Base-by-base conservation (phyloP, 202 grass and related monocot genomes). In the Elaeis oleifera region DNA sequence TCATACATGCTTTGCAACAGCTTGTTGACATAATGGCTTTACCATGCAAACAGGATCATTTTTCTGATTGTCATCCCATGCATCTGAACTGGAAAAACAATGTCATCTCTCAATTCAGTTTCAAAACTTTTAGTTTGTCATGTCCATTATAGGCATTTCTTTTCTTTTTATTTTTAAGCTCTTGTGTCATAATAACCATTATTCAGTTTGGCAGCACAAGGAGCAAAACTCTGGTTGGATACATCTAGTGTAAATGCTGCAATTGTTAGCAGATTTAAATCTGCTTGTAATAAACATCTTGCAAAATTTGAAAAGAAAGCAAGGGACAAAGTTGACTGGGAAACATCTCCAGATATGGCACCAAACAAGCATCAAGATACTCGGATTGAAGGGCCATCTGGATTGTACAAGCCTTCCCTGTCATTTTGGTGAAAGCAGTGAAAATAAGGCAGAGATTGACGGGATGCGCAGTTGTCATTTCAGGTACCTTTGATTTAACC, bases 211-310 rank as follows among this genome's bases (percentile, higher is more conserved):
- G 87, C 87, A 71, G 70, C 75, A 69, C 80, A 75, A 54, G 81
- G 91, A 66, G 53, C 76, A 53, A 96, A 89, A 31, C 71, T 96
- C 23, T 96, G 91, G 87, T 67, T 96, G 54, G 91, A 96, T 83
- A 64, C 84, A 73, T 90, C 87, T 76, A 90, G 79, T 83, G 65
- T 89, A 69, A 96, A 96, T 88, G 68, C 91, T 70, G 91, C 91
- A 66, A 81, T 96, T 80, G 68, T 85, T 57, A 83, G 71, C 63
- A 79, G 80, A 48, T 96, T 84, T 76, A 83, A 78, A 76, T 78
- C 79, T 61, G 75, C 84, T 49, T 83, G 81, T 23, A 64, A 85
- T 2, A 83, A 60, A 77, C 51, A 71, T 49, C 16, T 22, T 60
- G 60, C 53, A 70, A 84, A 24, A 39, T 69, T 15, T 73, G 63